Evolutionary conservation across 164 flowering plant genomes (phyloP).

Genomic region (Houttuynia cordata): DNA sequence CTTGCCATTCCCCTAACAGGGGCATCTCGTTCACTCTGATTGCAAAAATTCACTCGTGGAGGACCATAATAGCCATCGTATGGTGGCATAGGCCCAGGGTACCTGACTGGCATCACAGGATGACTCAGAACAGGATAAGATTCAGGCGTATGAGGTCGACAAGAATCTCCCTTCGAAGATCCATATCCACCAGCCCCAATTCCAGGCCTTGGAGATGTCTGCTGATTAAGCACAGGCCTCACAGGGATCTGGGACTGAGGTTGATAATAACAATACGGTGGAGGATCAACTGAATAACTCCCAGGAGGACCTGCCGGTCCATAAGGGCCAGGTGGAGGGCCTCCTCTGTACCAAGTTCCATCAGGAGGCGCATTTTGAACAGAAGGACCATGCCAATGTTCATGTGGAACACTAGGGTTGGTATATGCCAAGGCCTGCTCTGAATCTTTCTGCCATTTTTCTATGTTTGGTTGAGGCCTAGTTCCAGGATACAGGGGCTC

Average conservation of each 20-base stretch:
- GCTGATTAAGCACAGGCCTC: conserved; percentile 43
- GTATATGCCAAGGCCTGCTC: conserved; percentile 27
- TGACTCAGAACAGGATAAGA: conserved; percentile 32
- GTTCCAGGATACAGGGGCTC: conserved; percentile 30
- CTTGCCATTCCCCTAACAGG: conserved; percentile 34
- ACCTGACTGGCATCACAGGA: conserved; percentile 71
- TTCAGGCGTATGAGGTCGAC: conserved; percentile 61
- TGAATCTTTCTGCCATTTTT: conserved; percentile 63
- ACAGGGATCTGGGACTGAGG: conserved; percentile 43
- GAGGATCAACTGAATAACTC: conserved; percentile 66
- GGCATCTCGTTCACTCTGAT: conserved; percentile 49
- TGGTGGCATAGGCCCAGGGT: conserved; percentile 56
- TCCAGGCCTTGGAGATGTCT: conserved; percentile 45
- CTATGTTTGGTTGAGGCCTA: conserved; percentile 39
- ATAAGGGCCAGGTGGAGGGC: conserved; percentile 66
- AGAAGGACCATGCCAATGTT: conserved; percentile 66
- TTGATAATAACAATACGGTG: conserved; percentile 51
- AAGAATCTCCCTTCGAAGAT: conserved; percentile 54
- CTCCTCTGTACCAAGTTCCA: conserved; percentile 75
- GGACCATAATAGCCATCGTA: conserved; percentile 82
- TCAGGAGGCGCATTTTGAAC: conserved; percentile 53
- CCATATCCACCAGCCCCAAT: conserved; percentile 52
- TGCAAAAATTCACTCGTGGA: conserved; percentile 50
- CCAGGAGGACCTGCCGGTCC: conserved; percentile 56
- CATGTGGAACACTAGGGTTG: conserved; percentile 43